These are phyloP conservation scores for Lactarius tabidus DNA, from an alignment of 768 basidiomycete species.

Conservation along the genomic window DNA sequence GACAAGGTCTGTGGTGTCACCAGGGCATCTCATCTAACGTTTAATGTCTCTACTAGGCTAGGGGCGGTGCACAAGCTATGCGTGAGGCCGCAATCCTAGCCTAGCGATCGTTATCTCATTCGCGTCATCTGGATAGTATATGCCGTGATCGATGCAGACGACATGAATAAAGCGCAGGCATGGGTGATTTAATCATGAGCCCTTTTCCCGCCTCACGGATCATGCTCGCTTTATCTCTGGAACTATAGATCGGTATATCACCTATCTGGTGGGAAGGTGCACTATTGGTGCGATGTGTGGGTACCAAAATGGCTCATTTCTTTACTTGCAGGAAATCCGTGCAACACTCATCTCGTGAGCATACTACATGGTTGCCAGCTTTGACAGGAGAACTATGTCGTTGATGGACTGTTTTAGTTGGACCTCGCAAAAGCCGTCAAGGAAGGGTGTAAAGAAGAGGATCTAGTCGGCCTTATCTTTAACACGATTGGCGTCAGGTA, in stretches of 20 bases:
- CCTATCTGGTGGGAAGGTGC: slow-evolving; percentile 93
- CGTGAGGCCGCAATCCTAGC: slow-evolving; percentile 43
- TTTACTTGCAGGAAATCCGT: slow-evolving; percentile 63
- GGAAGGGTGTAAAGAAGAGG: slow-evolving; percentile 77
- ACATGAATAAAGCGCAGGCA: slow-evolving; percentile 84
- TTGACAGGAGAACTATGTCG: background rate
- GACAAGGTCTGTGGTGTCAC: slow-evolving; percentile 50
- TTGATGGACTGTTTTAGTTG: slow-evolving; percentile 43
- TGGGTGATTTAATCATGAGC: slow-evolving; percentile 1
- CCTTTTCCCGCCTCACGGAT: background rate
- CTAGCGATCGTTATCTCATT: background rate
- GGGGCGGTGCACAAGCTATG: slow-evolving; percentile 84
- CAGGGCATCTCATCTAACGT: background rate
- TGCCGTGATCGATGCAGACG: slow-evolving; percentile 68
- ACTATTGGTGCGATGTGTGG: slow-evolving; percentile 14
- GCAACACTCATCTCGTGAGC: slow-evolving; percentile 75
- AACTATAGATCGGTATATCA: slow-evolving; percentile 72
- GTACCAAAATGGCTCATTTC: slow-evolving; percentile 4
- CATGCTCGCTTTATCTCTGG: slow-evolving; percentile 16
- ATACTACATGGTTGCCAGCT: background rate
- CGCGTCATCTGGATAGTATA: slow-evolving; percentile 49
- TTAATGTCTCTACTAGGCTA: slow-evolving; percentile 40
- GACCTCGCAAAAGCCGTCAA: slow-evolving; percentile 78
- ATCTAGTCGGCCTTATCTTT: slow-evolving; percentile 76
- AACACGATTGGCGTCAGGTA: slow-evolving; percentile 85